A percentile compares a stretch with the other conserved stretches of the same genome.
Conservation (phyloP, 1,284 basidiomycete species). For the Leccinum griseonigrum region DNA sequence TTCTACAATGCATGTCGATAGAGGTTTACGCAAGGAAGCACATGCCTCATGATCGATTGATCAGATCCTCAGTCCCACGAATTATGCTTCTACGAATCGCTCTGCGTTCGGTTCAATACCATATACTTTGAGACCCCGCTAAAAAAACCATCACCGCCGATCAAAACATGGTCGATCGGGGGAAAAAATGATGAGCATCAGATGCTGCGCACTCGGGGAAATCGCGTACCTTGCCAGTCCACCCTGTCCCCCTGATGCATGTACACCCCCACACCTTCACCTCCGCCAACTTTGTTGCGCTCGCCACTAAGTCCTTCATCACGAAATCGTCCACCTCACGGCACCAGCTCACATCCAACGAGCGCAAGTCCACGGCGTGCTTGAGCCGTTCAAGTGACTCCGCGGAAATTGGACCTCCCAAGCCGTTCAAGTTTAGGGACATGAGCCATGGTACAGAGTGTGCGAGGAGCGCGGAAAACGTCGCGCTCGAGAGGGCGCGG, state of each 20-base stretch:
- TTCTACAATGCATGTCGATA: background rate
- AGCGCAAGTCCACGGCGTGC: constrained; percentile 47
- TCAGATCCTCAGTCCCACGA: background rate
- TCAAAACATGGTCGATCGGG: background rate
- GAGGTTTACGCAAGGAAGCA: background rate
- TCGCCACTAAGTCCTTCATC: constrained; percentile 48
- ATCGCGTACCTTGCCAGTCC: constrained; percentile 44
- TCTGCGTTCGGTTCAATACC: constrained; percentile 41
- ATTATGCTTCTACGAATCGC: constrained; percentile 1
- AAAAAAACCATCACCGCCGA: constrained; percentile 3
- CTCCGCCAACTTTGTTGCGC: constrained; percentile 50
- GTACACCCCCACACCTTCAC: constrained; percentile 75
- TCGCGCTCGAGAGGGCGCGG: constrained; percentile 47
- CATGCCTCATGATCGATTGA: background rate
- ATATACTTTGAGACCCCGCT: constrained; percentile 45
- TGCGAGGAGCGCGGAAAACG: constrained; percentile 63
- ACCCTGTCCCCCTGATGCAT: constrained; percentile 51
- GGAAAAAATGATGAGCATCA: background rate
- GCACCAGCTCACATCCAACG: constrained; percentile 87
- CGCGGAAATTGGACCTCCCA: constrained; percentile 42
- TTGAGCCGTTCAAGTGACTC: constrained; percentile 55
- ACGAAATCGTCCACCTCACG: constrained; percentile 82
- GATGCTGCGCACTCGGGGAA: background rate
- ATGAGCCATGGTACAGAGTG: constrained; percentile 70
- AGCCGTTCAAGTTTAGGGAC: constrained; percentile 68